Conservation (phyloP, 495 filamentous ascomycete species). For the Sordaria brevicollis region DNA sequence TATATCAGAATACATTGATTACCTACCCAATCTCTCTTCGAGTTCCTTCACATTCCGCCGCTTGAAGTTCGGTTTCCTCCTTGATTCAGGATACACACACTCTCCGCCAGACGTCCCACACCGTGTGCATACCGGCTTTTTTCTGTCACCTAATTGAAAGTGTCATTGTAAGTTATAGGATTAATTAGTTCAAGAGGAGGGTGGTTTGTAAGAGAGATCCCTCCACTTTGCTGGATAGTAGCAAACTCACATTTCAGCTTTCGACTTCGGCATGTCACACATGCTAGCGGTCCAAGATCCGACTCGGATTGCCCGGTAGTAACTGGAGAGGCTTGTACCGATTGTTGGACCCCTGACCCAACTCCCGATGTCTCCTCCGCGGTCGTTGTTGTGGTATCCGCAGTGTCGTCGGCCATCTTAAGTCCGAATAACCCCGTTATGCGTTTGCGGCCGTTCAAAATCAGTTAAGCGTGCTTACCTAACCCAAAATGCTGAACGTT, state of each 20-base stretch:
- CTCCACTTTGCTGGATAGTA: neutral
- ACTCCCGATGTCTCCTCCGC: neutral
- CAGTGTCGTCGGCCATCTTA: neutral
- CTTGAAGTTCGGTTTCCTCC: constrained; percentile 83
- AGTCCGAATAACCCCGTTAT: neutral
- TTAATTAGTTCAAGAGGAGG: neutral
- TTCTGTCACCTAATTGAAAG: constrained; percentile 36
- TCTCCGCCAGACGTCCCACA: constrained; percentile 60
- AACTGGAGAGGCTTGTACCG: neutral
- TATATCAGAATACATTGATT: neutral
- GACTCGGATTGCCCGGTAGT: neutral
- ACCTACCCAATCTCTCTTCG: constrained; percentile 65
- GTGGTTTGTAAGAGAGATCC: neutral
- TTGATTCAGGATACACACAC: constrained; percentile 73
- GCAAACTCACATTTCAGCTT: constrained; percentile 46
- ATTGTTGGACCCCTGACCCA: neutral
- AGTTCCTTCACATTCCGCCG: constrained; percentile 77
- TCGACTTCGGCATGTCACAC: constrained; percentile 47
- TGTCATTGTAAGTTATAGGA: constrained; percentile 3
- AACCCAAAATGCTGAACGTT: neutral
- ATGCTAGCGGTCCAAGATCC: constrained; percentile 35
- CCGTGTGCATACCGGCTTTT: constrained; percentile 60
- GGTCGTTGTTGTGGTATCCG: neutral
- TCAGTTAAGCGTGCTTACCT: neutral
- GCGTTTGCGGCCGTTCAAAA: neutral